Evolutionary conservation across 495 filamentous ascomycete species (phyloP).

Genomic region (Penicillium atrosanguineum): DNA sequence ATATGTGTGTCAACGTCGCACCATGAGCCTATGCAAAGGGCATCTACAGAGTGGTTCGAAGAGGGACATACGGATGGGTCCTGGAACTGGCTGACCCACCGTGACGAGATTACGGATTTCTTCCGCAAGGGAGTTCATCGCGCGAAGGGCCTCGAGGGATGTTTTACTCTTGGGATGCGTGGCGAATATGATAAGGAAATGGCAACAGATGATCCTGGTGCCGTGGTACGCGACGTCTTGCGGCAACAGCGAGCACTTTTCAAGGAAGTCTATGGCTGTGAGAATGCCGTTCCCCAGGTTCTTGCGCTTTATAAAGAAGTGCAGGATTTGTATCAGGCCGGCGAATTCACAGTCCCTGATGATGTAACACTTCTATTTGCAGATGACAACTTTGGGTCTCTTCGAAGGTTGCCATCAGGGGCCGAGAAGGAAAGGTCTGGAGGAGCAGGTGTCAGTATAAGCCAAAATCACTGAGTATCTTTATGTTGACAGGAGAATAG

Average conservation of each 20-base stretch:
- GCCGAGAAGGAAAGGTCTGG: constrained; percentile 60
- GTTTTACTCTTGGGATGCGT: constrained; percentile 73
- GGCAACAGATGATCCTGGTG: constrained; percentile 53
- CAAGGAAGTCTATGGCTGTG: constrained; percentile 49
- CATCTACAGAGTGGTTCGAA: constrained; percentile 63
- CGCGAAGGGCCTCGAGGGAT: constrained; percentile 60
- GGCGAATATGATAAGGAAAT: constrained; percentile 65
- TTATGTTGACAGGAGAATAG: not conserved
- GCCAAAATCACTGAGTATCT: not conserved
- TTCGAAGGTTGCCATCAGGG: constrained; percentile 60
- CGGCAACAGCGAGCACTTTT: constrained; percentile 56
- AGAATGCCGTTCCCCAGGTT: constrained; percentile 62
- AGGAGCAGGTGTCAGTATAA: constrained; percentile 54
- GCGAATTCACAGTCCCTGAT: constrained; percentile 62
- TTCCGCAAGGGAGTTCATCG: constrained; percentile 65
- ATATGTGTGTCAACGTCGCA: constrained; percentile 71
- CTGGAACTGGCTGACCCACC: constrained; percentile 68
- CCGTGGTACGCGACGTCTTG: constrained; percentile 58
- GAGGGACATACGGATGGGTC: constrained; percentile 50
- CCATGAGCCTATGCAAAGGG: constrained; percentile 71
- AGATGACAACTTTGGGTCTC: constrained; percentile 75
- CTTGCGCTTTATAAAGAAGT: constrained; percentile 75
- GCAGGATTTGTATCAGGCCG: constrained; percentile 63
- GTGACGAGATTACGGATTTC: constrained; percentile 61
- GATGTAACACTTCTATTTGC: constrained; percentile 72